These are phyloP conservation scores for Sphagnurus paluster DNA, from an alignment of 1,284 basidiomycete species.

Conservation along the genomic window DNA sequence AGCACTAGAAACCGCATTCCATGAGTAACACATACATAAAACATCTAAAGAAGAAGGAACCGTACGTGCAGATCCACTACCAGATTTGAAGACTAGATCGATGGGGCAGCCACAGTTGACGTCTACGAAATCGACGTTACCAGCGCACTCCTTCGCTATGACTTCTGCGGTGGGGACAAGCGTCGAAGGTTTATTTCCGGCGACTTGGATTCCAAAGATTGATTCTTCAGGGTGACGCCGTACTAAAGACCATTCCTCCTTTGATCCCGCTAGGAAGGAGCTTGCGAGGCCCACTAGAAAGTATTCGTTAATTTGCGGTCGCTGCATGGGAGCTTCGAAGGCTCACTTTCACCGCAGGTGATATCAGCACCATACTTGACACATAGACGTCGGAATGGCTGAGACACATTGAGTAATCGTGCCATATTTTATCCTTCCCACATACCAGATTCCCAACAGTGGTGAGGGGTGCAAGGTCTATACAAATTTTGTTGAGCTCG, in stretches of 20 bases:
- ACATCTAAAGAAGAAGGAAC: conserved; percentile 20
- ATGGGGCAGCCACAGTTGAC: conserved; percentile 98
- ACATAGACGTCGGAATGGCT: conserved; percentile 94
- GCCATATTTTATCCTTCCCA: conserved; percentile 2
- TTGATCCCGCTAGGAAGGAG: conserved; percentile 80
- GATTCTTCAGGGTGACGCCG: conserved; percentile 85
- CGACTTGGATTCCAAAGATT: conserved; percentile 90
- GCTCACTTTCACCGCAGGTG: conserved; percentile 89
- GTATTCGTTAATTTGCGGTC: neutral
- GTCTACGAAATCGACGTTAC: conserved; percentile 87
- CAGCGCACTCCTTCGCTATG: conserved; percentile 66
- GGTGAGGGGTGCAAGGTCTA: conserved; percentile 91
- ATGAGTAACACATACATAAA: conserved; percentile 2
- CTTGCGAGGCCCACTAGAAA: conserved; percentile 75
- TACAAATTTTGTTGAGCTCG: conserved; percentile 8
- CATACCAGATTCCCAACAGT: conserved; percentile 92
- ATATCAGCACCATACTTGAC: conserved; percentile 89
- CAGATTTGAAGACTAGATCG: conserved; percentile 91
- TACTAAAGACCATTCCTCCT: conserved; percentile 91
- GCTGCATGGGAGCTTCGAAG: neutral
- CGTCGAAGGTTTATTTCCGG: conserved; percentile 74
- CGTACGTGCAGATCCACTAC: conserved; percentile 86
- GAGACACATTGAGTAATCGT: neutral
- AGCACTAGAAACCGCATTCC: conserved; percentile 56
- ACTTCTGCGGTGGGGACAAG: conserved; percentile 87